Conservation (phyloP, 768 basidiomycete species). For the Leccinellum albellum region DNA sequence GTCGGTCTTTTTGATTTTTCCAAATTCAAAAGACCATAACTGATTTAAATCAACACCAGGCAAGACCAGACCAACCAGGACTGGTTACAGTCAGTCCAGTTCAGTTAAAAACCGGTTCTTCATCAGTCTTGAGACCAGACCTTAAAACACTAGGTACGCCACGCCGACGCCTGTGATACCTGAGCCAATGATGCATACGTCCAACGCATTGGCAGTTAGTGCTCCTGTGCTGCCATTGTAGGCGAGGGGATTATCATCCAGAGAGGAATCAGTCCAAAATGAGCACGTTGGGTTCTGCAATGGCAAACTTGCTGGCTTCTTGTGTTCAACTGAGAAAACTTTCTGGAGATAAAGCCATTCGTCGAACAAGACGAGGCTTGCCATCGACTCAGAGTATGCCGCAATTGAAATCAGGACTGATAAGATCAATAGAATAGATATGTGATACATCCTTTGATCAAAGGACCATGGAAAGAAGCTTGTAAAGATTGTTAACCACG, state of each 20-base stretch:
- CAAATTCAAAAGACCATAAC: too few relatives aligned
- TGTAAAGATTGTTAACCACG: background rate
- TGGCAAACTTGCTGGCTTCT: conserved; percentile 39
- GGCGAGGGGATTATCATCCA: conserved; percentile 63
- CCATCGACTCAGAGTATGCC: conserved; percentile 8
- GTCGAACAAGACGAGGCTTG: background rate
- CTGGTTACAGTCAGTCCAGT: too few relatives aligned
- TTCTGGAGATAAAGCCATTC: conserved; percentile 2
- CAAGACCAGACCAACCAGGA: too few relatives aligned
- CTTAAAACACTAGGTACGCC: too few relatives aligned
- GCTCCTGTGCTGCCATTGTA: conserved; percentile 59
- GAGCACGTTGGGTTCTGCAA: conserved; percentile 63
- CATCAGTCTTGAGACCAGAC: too few relatives aligned
- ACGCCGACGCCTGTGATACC: conserved; percentile 75
- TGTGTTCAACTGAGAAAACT: background rate
- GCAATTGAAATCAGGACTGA: background rate
- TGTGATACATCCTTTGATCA: background rate
- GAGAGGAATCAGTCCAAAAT: conserved; percentile 61
- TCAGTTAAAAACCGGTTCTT: too few relatives aligned
- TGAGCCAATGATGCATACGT: conserved; percentile 76
- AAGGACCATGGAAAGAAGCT: background rate
- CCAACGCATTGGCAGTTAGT: conserved; percentile 57
- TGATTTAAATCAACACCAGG: too few relatives aligned
- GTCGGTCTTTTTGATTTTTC: too few relatives aligned
- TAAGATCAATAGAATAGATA: too few relatives aligned